Evolutionary conservation across 352 stramenopile genomes (phyloP), one percentile per base, ranked within the genome.

Genomic region (Pythium aquatile): DNA sequence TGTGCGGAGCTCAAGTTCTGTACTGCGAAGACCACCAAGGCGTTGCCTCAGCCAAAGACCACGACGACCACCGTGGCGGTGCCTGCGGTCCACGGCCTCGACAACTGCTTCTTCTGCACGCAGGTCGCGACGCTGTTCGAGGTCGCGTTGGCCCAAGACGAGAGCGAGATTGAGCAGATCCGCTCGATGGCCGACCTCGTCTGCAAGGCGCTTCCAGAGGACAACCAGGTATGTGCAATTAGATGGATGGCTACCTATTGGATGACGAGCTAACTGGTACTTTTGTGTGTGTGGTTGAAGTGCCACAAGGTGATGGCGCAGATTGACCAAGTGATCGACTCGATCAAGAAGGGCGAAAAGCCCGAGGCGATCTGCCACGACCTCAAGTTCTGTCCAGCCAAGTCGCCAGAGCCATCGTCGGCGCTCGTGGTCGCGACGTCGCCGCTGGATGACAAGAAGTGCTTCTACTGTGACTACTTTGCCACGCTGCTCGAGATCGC

Each of bases 381-480:
- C 3, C 32, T 63, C 1, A 63, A 63, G 57, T 63, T 56, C 57
- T 63, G 57, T 14, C 17, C 44, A 30, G 44, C 44, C 17, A 29
- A 0, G 44, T 51, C 29, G 2, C 7, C 6, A n/a, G 16, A 51
- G n/a, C 10, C 17, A 6, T 51, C 46, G 20, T 57, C 40, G 46
- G 48, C 42, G 4, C 20, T 63, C 1, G 47, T 55, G 26, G 28
- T 55, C 14, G n/a, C 54, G 35, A 13, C 33, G 6, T 39, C 37
- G n/a, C 28, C 47, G 2, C 32, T 59, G 28, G 59, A 74, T 53
- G 71, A 81, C 40, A 87, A 76, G 47, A 73, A 69, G 20, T 90
- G 81, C 58, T 68, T 82, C 24, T 90, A 88, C 60, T 90, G 81
- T 49, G 81, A 90, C 42, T 87, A 84, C 29, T 66, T 86, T 30